Percentiles rank a stretch among this genome's conserved stretches.
phyloP scores from a whole-genome alignment of 164 flowering plant species.

The Sextonia rubra region DNA sequence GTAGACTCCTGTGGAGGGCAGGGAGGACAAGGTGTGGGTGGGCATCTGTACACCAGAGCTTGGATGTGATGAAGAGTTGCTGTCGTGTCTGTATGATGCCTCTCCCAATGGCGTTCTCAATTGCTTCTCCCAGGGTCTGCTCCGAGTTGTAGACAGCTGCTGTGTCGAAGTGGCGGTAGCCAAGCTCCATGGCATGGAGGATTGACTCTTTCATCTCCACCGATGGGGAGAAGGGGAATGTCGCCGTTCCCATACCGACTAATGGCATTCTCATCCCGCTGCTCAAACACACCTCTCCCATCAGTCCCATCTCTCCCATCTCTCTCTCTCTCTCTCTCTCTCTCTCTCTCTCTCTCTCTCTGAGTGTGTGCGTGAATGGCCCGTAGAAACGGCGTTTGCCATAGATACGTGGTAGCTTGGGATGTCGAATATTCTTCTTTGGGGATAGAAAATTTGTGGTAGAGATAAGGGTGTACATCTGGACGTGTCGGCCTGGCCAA shows the following conservation, averaged over 20 bases:
- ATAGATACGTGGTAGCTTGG: not conserved
- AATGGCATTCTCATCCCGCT: conserved; percentile 9
- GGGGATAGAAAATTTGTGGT: not conserved
- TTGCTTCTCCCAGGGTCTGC: conserved; percentile 18
- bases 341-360: too few species aligned
- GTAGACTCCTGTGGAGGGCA: conserved; percentile 13
- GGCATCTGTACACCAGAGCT: conserved; percentile 20
- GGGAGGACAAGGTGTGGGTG: conserved; percentile 18
- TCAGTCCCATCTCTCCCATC: not conserved
- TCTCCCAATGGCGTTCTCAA: conserved; percentile 9
- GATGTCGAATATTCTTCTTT: not conserved
- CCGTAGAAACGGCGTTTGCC: not conserved
- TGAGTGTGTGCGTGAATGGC: not conserved
- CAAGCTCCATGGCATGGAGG: conserved; percentile 16
- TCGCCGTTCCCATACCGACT: conserved; percentile 20
- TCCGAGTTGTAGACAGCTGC: conserved; percentile 16
- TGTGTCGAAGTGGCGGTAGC: conserved; percentile 26
- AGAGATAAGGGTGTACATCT: too few species aligned
- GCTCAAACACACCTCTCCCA: conserved; percentile 1
- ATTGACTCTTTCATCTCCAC: conserved; percentile 2
- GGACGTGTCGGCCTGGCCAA: too few species aligned
- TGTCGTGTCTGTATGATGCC: conserved; percentile 13
- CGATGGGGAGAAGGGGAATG: not conserved
- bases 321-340: not conserved
- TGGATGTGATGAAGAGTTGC: conserved; percentile 24